Percentiles rank a stretch among this genome's conserved stretches.
Evolutionary conservation across 2,329 filamentous ascomycete genomes (phyloP).

Genomic region (Aspergillus vadensis): DNA sequence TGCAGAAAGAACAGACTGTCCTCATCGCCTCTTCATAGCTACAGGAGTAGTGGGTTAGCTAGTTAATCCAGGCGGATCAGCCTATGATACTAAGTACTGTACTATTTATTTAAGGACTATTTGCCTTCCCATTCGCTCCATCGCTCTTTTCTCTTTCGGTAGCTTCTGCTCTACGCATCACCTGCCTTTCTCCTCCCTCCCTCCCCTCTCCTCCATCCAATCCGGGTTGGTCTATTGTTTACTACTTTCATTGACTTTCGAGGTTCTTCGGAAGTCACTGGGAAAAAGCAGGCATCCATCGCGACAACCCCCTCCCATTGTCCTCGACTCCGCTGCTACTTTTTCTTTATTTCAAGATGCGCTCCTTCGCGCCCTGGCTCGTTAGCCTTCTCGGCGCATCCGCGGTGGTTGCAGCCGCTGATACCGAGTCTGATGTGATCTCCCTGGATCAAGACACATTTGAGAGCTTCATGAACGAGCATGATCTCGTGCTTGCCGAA

Average conservation of each 20-base stretch:
- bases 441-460: conserved; percentile 86
- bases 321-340: background rate
- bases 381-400: conserved; percentile 44
- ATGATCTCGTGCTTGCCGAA: conserved; percentile 90
- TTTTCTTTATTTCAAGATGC: conserved; percentile 33
- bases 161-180: conserved; percentile 6
- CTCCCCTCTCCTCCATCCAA: background rate
- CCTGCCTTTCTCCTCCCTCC: background rate
- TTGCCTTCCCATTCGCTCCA: conserved; percentile 7
- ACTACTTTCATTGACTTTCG: conserved; percentile 5
- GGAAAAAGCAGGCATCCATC: background rate
- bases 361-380: conserved; percentile 42
- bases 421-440: conserved; percentile 70
- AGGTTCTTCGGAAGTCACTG: conserved; percentile 1
- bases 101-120: conserved; percentile 4
- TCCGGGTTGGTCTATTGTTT: background rate
- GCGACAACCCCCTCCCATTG: background rate
- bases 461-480: conserved; percentile 77
- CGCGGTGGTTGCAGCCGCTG: conserved; percentile 35
- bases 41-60: background rate
- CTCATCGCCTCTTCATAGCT: conserved; percentile 31
- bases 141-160: conserved; percentile 13
- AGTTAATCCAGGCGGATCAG: conserved; percentile 10
- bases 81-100: background rate
- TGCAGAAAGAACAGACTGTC: conserved; percentile 48